Base-by-base conservation (phyloP, 2,329 filamentous ascomycete species). In the Pseudogymnoascus pannorum region DNA sequence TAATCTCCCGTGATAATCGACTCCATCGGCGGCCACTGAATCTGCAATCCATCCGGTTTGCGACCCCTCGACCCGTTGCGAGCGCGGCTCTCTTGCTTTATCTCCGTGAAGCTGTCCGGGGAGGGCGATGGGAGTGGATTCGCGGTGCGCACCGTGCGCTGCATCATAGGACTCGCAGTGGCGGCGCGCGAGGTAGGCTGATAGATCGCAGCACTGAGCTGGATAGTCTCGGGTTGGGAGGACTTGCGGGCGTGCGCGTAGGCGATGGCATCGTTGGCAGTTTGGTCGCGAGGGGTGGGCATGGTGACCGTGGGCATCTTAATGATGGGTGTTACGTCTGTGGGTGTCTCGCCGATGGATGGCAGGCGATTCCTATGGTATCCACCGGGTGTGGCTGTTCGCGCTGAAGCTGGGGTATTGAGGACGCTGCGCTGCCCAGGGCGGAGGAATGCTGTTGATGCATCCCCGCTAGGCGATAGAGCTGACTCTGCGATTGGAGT, bases 401-500 rank as follows among this genome's bases (percentile, higher is more conserved):
- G 80, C 2, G 86, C 85, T 12, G 87, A 88, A 57, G 85, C 83
- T 0, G 88, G 87, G 3, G 87, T 88, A 68, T 87, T 87, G 73
- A 89, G 81, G 65, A 81, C 81, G 70, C 87, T 89, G 38, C 83
- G 85, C 69, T 85, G 84, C 20, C 85, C 82, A 7, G 85, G 85
- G n/a, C 84, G 79, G 24, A 87, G 75, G 68, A 90, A 87, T 2
- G 87, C 86, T 5, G 87, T 89, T 3, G 77, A 77, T 20, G 83
- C 80, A 57, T 78, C 83, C 67, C 83, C 85, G 40, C 83, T 82
- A 0, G 92, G 91, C 22, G 89, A 91, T 42, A 87, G 75, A 1
- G 88, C 88, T 38, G 88, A 89, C 66, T 92, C 87, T 1, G 89
- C 87, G 68, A 97, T 97, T 0, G 93, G 93, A 0, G 93, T 97